Base-by-base conservation (phyloP, 2,329 filamentous ascomycete genomes). In the Thelonectria olida region DNA sequence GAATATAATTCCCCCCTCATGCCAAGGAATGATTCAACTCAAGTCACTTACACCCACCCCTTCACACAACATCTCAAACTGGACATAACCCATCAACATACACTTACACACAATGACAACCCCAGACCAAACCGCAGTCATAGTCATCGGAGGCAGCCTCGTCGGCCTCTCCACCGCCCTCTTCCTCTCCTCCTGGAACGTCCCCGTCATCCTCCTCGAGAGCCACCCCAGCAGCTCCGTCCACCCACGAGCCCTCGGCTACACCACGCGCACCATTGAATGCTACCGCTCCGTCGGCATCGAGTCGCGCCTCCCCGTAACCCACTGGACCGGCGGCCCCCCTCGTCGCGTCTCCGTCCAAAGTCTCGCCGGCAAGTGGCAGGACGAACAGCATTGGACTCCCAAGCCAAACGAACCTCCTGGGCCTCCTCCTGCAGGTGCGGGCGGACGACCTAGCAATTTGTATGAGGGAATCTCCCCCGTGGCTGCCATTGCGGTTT, bases 81-180 rank as follows among this genome's bases (percentile, higher is more conserved):
- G 7, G 27, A 10, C 7, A 31, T 12, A 31, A 4, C 28, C 28
- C 28, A 12, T 31, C 28, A n/a, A n/a, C n/a, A n/a, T n/a, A n/a
- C n/a, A n/a, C n/a, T 4, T 13, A 17, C 19, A 7, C 17, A 41
- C 20, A 4, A 62, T 62, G 59, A 39, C 31, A 8, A 23, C 42
- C 23, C 8, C 54, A 27, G 45, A 36, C 10, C 49, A 67, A 25
- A 67, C 64, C 1, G 61, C 62, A n/a, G 67, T 80, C 34, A 69
- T 80, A 9, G 73, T 81, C 23, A 67, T 81, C 2, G 79, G 79
- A 15, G 78, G 75, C 15, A 76, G 75, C 25, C 73, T 80, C 2
- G 76, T 79, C 22, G 79, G 79, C 20, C 73, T 81, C 10, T 75
- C 73, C 2, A 73, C 76, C 25, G 75, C 78, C 2, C 68, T 81